These are phyloP conservation scores for Casuarina equisetifolia DNA, from an alignment of 306 rosid species.

Conservation along the genomic window DNA sequence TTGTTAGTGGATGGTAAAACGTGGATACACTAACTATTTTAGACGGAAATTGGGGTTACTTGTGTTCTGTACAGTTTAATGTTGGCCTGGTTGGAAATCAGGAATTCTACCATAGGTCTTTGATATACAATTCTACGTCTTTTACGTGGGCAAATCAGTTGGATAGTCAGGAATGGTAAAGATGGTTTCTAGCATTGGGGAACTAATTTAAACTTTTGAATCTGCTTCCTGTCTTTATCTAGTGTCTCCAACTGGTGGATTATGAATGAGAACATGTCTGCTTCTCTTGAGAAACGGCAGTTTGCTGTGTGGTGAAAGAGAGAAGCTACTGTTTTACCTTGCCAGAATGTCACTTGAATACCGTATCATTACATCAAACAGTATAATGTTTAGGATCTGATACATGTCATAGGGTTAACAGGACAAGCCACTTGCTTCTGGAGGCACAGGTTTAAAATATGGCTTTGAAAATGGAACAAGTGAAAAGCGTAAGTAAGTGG, in stretches of 20 bases:
- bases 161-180: background rate
- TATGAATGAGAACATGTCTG: background rate
- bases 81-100: background rate
- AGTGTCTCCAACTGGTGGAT: background rate
- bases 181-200: background rate
- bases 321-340: background rate
- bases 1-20: conserved; percentile 23
- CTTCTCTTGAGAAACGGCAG: background rate
- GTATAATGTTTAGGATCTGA: background rate
- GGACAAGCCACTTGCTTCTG: background rate
- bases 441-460: background rate
- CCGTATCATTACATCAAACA: background rate
- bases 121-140: background rate
- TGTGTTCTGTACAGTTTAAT: background rate
- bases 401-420: background rate
- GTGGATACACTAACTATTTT: conserved; percentile 3
- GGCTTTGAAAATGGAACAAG: background rate
- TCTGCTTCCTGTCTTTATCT: background rate
- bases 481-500: background rate
- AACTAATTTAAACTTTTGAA: background rate
- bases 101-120: background rate
- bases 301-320: background rate
- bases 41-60: background rate
- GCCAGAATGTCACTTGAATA: background rate
- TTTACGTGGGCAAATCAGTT: background rate